Evolutionary conservation across 805 yeast species (phyloP), one percentile per base, ranked within the genome.

Genomic region (Lipomyces starkeyi): DNA sequence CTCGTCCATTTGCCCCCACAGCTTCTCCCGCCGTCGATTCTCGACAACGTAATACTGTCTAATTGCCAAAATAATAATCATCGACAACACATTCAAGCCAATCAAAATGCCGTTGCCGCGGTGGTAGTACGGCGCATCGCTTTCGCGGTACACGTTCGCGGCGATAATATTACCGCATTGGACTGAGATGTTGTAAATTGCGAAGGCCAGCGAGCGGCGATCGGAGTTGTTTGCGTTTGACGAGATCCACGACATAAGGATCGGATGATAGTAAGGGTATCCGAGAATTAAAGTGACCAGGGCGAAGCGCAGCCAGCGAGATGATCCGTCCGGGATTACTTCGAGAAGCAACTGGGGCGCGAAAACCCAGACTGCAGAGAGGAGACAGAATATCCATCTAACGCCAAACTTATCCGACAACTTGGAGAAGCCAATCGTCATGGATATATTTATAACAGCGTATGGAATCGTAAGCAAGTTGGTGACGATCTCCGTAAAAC

Each of bases 141-240:
- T 82, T 1, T 75, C 76, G 61, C 87, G 77, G 76, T 89, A 89
- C 11, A 89, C 82, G 73, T 88, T 85, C 17, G 87, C 79, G 3
- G 86, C 80, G 7, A 84, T 78, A 59, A 89, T 86, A 29, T 80
- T 76, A 0, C 87, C 90, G 0, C 85, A 80, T 74, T 89, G 93
- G 0, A 86, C 87, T 74, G 82, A 83, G 81, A 88, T 87, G 73
- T 88, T 89, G 74, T 85, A 88, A 49, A 88, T 68, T 0, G 92
- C 87, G 0, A 91, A 85, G 17, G 88, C 83, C 3, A 88, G 87
- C 0, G 92, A 85, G 72, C 93, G 80, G 3, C 86, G 79, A 20
- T 87, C 77, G 29, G 88, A 88, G 0, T 88, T 81, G 74, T 86
- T 85, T 8, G 91, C 82, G 73, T 88, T 88, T 34, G 85, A 76